phyloP scores from a whole-genome alignment of 208 protist genomes.

The Porcisia deanei region DNA sequence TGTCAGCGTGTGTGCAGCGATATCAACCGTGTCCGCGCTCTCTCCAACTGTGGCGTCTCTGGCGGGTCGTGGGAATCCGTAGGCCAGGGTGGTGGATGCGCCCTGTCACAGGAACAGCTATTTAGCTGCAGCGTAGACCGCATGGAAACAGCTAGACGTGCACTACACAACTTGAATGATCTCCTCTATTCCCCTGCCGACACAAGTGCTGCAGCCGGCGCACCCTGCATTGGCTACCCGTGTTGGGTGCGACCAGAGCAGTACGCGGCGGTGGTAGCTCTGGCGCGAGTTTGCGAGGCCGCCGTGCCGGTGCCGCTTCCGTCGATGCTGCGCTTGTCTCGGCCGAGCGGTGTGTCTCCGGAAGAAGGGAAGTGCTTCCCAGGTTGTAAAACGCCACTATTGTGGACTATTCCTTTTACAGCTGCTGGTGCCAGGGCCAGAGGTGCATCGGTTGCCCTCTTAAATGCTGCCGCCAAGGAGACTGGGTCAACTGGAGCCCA shows the following conservation, averaged over 20 bases:
- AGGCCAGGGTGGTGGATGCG: not conserved
- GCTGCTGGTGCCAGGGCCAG: not conserved
- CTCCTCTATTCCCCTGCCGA: conserved; percentile 24
- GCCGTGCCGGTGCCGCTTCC: conserved; percentile 59
- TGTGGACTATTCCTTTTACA: not conserved
- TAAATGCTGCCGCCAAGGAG: not conserved
- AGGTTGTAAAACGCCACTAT: not conserved
- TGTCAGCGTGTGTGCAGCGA: conserved; percentile 9
- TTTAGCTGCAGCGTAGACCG: conserved; percentile 30
- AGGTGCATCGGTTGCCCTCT: not conserved
- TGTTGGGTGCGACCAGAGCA: conserved; percentile 22
- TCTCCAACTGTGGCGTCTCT: conserved; percentile 14
- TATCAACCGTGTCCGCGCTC: conserved; percentile 16
- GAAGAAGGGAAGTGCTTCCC: not conserved
- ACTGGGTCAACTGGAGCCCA: not conserved
- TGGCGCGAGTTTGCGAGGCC: conserved; percentile 57
- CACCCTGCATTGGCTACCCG: conserved; percentile 14
- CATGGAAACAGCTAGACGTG: conserved; percentile 37
- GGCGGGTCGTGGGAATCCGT: not conserved
- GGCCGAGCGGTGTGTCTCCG: not conserved
- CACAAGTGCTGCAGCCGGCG: conserved; percentile 3
- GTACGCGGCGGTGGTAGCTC: conserved; percentile 31
- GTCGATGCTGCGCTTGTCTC: conserved; percentile 28
- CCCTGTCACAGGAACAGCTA: conserved; percentile 20
- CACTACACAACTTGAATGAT: conserved; percentile 31